Conservation (phyloP, 2,329 filamentous ascomycete genomes). For the Exophiala aquamarina region DNA sequence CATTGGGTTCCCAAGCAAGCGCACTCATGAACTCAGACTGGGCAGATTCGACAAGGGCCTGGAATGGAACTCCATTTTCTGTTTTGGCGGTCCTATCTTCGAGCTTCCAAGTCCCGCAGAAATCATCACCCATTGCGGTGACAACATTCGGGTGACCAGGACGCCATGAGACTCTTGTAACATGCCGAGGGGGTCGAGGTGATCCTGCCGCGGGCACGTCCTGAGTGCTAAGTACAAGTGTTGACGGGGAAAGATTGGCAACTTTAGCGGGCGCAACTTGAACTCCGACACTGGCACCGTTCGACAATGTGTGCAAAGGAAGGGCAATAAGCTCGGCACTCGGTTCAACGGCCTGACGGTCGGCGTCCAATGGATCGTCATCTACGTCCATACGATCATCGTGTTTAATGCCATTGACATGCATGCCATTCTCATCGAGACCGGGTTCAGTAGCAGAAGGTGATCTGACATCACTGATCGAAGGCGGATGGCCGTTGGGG, state of each 20-base stretch:
- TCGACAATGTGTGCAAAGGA: constrained; percentile 41
- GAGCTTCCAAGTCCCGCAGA: constrained; percentile 47
- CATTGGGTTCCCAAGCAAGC: constrained; percentile 46
- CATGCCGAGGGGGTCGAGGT: constrained; percentile 34
- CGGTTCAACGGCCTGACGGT: constrained; percentile 30
- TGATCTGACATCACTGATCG: constrained; percentile 22
- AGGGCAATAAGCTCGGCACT: constrained; percentile 28
- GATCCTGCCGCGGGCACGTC: constrained; percentile 31
- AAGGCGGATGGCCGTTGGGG: constrained; percentile 25
- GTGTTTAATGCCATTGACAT: constrained; percentile 27
- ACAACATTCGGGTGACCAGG: constrained; percentile 44
- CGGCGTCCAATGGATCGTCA: constrained; percentile 34
- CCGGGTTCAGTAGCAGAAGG: constrained; percentile 33
- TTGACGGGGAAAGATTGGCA: constrained; percentile 45
- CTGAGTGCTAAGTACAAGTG: constrained; percentile 36
- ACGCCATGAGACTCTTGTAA: constrained; percentile 45
- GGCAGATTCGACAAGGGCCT: constrained; percentile 17
- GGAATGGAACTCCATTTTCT: constrained; percentile 10
- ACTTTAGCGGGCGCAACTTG: constrained; percentile 50
- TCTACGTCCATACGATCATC: constrained; percentile 40
- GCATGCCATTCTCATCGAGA: constrained; percentile 38
- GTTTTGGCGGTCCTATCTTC: constrained; percentile 4
- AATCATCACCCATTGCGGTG: constrained; percentile 43
- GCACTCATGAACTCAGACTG: constrained; percentile 40
- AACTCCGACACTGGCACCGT: constrained; percentile 46